Conservation (phyloP, 495 filamentous ascomycete species). For the Podospora conica region DNA sequence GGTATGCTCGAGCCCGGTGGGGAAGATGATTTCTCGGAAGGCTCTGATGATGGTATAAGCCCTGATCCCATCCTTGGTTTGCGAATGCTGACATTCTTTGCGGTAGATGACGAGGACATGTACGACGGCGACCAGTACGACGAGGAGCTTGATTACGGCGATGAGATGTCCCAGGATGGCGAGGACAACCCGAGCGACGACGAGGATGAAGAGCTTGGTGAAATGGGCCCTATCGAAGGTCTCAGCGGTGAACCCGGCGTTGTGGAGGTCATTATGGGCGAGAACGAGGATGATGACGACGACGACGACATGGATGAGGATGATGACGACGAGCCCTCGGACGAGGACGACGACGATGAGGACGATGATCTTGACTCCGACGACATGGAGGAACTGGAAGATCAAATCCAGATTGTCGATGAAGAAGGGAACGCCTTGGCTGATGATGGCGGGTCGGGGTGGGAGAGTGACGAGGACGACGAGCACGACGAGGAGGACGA, state of each 20-base stretch:
- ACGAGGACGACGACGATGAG: conserved; percentile 55
- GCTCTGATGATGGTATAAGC: conserved; percentile 53
- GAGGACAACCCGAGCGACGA: conserved; percentile 92
- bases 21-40: conserved; percentile 69
- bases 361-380: conserved; percentile 44
- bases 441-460: conserved; percentile 45
- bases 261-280: conserved; percentile 80
- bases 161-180: conserved; percentile 68
- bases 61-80: not conserved
- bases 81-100: conserved; percentile 6
- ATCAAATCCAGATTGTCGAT: conserved; percentile 51
- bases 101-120: conserved; percentile 65
- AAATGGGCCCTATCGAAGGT: conserved; percentile 81
- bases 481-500: conserved; percentile 51
- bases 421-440: conserved; percentile 47
- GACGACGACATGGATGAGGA: conserved; percentile 63
- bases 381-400: conserved; percentile 48
- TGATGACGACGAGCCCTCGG: conserved; percentile 59
- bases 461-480: conserved; percentile 55
- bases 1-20: conserved; percentile 87
- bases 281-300: conserved; percentile 62
- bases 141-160: conserved; percentile 87
- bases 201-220: conserved; percentile 69
- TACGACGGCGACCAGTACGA: conserved; percentile 70
- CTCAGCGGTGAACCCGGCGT: conserved; percentile 69